A percentile compares a stretch with the other conserved stretches of the same genome.
Evolutionary conservation across 2,329 filamentous ascomycete genomes (phyloP).

Genomic region (Fusarium sp.): DNA sequence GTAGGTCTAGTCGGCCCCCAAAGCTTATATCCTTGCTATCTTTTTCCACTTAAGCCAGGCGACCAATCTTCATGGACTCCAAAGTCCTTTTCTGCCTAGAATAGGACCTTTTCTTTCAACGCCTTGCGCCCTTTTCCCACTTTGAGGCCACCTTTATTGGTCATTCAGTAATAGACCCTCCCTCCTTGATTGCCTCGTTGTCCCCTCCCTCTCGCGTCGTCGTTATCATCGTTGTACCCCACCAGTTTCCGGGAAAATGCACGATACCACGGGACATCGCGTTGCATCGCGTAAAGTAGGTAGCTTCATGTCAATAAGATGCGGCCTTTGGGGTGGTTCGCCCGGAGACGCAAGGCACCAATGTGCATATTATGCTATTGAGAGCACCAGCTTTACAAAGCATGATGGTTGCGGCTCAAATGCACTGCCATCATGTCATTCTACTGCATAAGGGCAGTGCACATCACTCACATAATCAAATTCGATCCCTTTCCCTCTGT

Average conservation of each 20-base stretch:
- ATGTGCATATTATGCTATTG: slow-evolving; percentile 13
- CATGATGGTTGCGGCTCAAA: slow-evolving; percentile 16
- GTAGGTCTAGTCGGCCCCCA: slow-evolving; percentile 13
- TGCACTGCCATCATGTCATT: slow-evolving; percentile 30
- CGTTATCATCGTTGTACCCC: slow-evolving; percentile 23
- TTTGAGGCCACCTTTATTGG: slow-evolving; percentile 28
- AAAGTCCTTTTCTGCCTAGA: slow-evolving; percentile 41
- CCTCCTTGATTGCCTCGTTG: slow-evolving; percentile 32
- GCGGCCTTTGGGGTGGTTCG: slow-evolving; percentile 16
- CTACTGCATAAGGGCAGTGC: slow-evolving; percentile 20
- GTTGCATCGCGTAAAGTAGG: slow-evolving; percentile 31
- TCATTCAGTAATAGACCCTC: slow-evolving; percentile 23
- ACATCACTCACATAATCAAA: slow-evolving; percentile 1
- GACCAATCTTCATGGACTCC: slow-evolving; percentile 29
- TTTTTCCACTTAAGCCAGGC: slow-evolving; percentile 31
- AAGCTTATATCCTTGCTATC: slow-evolving; percentile 25
- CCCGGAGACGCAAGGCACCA: slow-evolving; percentile 24
- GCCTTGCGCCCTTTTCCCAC: slow-evolving; percentile 25
- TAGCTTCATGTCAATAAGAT: slow-evolving; percentile 9
- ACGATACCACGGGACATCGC: slow-evolving; percentile 39
- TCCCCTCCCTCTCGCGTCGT: slow-evolving; percentile 27
- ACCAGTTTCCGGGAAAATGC: slow-evolving; percentile 20
- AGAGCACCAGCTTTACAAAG: slow-evolving; percentile 22
- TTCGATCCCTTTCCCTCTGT: not conserved
- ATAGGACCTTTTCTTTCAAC: slow-evolving; percentile 33